phyloP scores from a whole-genome alignment of 2,329 filamentous ascomycete genomes.

The Diplodia corticola region DNA sequence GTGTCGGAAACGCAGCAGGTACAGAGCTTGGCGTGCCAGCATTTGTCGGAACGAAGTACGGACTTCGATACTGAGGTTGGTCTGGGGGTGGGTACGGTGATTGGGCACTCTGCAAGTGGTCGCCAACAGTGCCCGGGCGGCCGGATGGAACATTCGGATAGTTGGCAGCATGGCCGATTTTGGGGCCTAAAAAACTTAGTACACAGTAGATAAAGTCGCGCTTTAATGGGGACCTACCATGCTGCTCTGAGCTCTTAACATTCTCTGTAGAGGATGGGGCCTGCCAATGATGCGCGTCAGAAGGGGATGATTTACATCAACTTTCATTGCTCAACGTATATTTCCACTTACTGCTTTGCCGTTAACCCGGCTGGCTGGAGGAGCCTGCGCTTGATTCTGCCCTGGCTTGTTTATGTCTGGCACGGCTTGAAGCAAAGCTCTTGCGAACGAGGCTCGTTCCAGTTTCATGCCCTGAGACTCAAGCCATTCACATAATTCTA shows the following conservation, averaged over 20 bases:
- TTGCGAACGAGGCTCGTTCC: constrained; percentile 55
- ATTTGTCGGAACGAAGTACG: constrained; percentile 13
- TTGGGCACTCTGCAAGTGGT: not conserved
- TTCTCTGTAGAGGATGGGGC: not conserved
- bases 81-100: not conserved
- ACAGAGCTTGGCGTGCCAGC: not conserved
- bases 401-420: constrained; percentile 40
- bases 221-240: not conserved
- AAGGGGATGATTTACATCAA: not conserved
- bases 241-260: not conserved
- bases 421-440: constrained; percentile 49
- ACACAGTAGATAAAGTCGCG: not conserved
- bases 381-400: not conserved
- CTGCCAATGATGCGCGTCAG: not conserved
- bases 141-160: not conserved
- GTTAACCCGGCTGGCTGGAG: not conserved
- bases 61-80: constrained; percentile 6
- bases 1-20: constrained; percentile 23
- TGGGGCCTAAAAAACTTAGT: not conserved
- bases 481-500: constrained; percentile 55
- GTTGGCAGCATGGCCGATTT: not conserved
- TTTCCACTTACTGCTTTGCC: not conserved
- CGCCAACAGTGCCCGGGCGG: not conserved
- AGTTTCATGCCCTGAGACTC: constrained; percentile 52
- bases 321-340: not conserved